Evolutionary conservation across 2,329 filamentous ascomycete genomes (phyloP), one percentile per base, ranked within the genome.

Genomic region (Trichoderma breve): DNA sequence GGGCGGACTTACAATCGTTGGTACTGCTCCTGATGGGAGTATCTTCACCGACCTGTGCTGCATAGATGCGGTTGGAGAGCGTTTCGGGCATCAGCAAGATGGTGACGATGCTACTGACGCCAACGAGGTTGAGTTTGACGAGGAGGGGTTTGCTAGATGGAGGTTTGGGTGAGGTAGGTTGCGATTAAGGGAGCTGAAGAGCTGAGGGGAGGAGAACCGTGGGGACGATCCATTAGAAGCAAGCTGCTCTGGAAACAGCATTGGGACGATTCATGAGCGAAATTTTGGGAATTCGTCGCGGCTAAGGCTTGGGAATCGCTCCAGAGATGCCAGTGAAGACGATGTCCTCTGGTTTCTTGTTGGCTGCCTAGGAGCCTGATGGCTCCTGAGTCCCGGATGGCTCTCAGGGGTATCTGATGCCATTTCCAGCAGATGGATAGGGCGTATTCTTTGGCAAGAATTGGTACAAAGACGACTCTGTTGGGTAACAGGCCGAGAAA

Each of bases 161-260:
- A 75, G 7, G 65, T 60, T 14, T 68, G 26, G 12, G 76, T 26
- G 4, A 79, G 72, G n/a, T 61, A 51, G 8, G 57, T 63, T 7
- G 76, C 73, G 7, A 78, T 24, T 1, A 77, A 4, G 73, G 74
- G 75, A 3, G 74, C 76, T n/a, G 15, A 76, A 64, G 21, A 78
- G 69, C 43, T n/a, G n/a, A n/a, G n/a, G n/a, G n/a, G n/a, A n/a
- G n/a, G n/a, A n/a, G n/a, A n/a, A n/a, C n/a, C n/a, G n/a, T n/a
- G n/a, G n/a, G n/a, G n/a, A n/a, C n/a, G n/a, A n/a, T n/a, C n/a
- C 73, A 76, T 70, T 79, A 77, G 70, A 79, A 76, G 71, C 74
- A 78, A 3, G 69, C 73, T 65, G 77, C 71, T 34, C 77, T 78
- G 51, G 15, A 21, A 14, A 21, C 1, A 2, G 32, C 2, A 7